phyloP scores from a whole-genome alignment of 2,329 filamentous ascomycete species.

The Aspergillus hiratsukae region DNA sequence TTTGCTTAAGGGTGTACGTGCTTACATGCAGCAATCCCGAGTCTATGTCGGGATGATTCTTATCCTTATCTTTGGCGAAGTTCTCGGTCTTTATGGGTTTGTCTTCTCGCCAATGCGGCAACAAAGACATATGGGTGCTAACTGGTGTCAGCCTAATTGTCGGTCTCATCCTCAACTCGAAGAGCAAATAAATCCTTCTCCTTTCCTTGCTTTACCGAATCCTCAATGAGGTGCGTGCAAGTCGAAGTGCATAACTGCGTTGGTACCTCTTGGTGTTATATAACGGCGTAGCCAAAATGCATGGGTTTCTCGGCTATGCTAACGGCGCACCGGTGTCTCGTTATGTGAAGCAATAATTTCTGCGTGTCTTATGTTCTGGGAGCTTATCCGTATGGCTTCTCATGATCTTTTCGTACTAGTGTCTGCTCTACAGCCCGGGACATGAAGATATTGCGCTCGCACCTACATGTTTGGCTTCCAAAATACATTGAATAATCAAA shows the following conservation, averaged over 20 bases:
- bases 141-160: conserved; percentile 69
- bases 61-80: conserved; percentile 97
- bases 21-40: conserved; percentile 93
- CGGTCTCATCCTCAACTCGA: conserved; percentile 87
- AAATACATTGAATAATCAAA: not conserved
- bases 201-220: not conserved
- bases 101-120: conserved; percentile 24
- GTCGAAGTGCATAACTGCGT: not conserved
- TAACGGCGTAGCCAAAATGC: not conserved
- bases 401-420: not conserved
- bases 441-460: not conserved
- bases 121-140: conserved; percentile 12
- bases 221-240: conserved; percentile 13
- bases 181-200: conserved; percentile 42
- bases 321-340: not conserved
- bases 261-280: not conserved
- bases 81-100: conserved; percentile 92
- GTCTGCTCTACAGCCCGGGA: not conserved
- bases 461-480: not conserved
- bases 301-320: not conserved
- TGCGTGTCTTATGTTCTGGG: not conserved
- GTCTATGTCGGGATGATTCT: conserved; percentile 98
- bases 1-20: conserved; percentile 63
- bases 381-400: not conserved
- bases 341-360: not conserved